These are phyloP conservation scores for Starmerella kuoi DNA, from an alignment of 805 yeast genomes.

Conservation along the genomic window DNA sequence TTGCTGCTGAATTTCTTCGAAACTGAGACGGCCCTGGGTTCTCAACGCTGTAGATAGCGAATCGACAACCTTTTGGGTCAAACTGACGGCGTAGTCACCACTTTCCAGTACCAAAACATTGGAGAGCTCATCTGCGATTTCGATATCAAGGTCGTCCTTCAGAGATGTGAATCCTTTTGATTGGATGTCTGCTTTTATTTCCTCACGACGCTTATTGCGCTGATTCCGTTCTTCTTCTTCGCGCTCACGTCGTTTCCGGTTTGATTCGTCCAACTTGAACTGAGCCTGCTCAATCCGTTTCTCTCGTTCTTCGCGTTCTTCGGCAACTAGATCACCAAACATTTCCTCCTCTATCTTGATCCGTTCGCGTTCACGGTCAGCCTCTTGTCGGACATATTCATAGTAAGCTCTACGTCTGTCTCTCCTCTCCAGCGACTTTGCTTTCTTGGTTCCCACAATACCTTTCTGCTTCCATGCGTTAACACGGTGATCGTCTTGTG, in stretches of 20 bases:
- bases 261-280: constrained; percentile 20
- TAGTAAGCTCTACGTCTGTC: constrained; percentile 28
- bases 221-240: constrained; percentile 19
- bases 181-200: constrained; percentile 12
- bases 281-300: constrained; percentile 20
- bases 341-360: constrained; percentile 22
- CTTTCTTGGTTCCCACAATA: constrained; percentile 28
- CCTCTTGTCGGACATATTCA: constrained; percentile 27
- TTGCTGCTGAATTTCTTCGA: constrained; percentile 3
- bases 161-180: constrained; percentile 19
- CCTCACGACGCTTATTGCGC: constrained; percentile 14
- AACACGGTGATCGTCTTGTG: constrained; percentile 15
- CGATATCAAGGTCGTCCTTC: constrained; percentile 15
- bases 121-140: constrained; percentile 16
- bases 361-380: constrained; percentile 22
- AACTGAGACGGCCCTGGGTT: constrained; percentile 6
- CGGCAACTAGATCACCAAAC: constrained; percentile 28
- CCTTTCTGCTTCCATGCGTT: constrained; percentile 23
- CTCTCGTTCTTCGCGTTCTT: constrained; percentile 23
- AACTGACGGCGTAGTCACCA: constrained; percentile 16
- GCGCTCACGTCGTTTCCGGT: constrained; percentile 14
- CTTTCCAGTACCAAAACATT: constrained; percentile 17
- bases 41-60: constrained; percentile 4
- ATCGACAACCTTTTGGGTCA: constrained; percentile 9
- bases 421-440: constrained; percentile 26